These are phyloP conservation scores for Coniophora puteana DNA, from an alignment of 1,284 basidiomycete genomes.

Conservation along the genomic window DNA sequence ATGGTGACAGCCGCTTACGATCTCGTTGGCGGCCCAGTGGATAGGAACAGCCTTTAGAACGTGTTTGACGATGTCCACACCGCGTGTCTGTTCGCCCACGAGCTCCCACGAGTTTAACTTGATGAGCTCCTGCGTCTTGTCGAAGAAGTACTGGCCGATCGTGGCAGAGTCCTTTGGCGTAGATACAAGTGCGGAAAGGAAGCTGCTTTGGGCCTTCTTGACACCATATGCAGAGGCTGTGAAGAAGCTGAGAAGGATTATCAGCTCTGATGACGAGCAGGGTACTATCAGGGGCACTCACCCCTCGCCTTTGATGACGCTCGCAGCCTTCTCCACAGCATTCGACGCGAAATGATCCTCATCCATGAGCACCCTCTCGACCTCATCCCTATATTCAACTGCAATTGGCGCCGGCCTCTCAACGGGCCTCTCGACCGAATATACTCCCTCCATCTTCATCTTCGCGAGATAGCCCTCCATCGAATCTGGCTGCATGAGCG, in stretches of 20 bases:
- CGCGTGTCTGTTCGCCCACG: slow-evolving; percentile 41
- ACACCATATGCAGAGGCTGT: slow-evolving; percentile 45
- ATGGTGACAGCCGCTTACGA: slow-evolving; percentile 35
- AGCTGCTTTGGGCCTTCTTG: slow-evolving; percentile 38
- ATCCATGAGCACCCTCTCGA: slow-evolving; percentile 45
- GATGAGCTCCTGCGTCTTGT: slow-evolving; percentile 52
- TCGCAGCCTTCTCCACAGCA: slow-evolving; percentile 41
- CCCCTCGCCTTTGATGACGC: slow-evolving; percentile 51
- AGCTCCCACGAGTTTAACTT: slow-evolving; percentile 44
- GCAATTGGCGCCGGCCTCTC: slow-evolving; percentile 11
- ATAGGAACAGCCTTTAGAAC: slow-evolving; percentile 54
- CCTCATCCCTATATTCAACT: slow-evolving; percentile 42
- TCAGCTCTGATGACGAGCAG: neutral
- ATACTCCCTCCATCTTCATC: slow-evolving; percentile 37
- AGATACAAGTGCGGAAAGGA: slow-evolving; percentile 40
- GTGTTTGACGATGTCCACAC: slow-evolving; percentile 60
- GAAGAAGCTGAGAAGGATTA: slow-evolving; percentile 48
- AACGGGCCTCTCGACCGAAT: slow-evolving; percentile 38
- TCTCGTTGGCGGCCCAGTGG: slow-evolving; percentile 47
- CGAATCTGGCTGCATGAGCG: slow-evolving; percentile 49
- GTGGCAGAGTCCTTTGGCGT: slow-evolving; percentile 39
- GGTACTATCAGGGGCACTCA: slow-evolving; percentile 24
- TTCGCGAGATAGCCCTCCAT: slow-evolving; percentile 40
- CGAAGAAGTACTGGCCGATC: slow-evolving; percentile 51
- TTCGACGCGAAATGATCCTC: slow-evolving; percentile 33